A percentile compares a stretch with the other conserved stretches of the same genome.
Conservation (phyloP, 75 land plant species). For the Pinus taeda region DNA sequence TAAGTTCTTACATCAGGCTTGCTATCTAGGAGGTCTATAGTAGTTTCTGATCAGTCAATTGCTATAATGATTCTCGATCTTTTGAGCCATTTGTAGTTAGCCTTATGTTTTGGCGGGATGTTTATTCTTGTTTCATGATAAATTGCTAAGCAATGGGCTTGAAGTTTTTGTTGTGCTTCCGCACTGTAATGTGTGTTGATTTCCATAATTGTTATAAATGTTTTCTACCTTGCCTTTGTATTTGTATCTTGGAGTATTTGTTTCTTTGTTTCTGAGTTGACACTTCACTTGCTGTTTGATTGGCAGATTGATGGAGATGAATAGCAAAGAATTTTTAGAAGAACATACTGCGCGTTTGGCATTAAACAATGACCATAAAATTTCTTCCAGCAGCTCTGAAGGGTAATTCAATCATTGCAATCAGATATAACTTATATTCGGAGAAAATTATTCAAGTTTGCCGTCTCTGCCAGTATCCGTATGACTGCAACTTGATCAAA, state of each 20-base stretch:
- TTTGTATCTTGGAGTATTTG: background rate
- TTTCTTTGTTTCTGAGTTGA: background rate
- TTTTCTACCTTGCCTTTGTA: background rate
- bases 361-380: background rate
- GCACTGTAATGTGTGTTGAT: background rate
- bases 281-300: background rate
- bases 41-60: background rate
- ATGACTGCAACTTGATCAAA: background rate
- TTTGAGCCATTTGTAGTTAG: background rate
- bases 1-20: no score
- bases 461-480: background rate
- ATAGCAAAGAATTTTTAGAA: slow-evolving; percentile 84
- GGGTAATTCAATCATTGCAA: background rate
- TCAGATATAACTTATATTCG: background rate
- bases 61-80: background rate
- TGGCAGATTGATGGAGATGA: slow-evolving; percentile 87
- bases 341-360: slow-evolving; percentile 43
- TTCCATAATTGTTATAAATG: background rate
- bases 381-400: background rate
- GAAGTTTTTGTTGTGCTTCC: slow-evolving; percentile 1
- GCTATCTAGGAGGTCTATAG: background rate
- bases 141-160: background rate
- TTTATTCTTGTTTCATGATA: background rate
- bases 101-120: background rate
- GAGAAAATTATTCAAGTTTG: background rate